Evolutionary conservation across 768 basidiomycete species (phyloP).

Genomic region (Suillus paluster): DNA sequence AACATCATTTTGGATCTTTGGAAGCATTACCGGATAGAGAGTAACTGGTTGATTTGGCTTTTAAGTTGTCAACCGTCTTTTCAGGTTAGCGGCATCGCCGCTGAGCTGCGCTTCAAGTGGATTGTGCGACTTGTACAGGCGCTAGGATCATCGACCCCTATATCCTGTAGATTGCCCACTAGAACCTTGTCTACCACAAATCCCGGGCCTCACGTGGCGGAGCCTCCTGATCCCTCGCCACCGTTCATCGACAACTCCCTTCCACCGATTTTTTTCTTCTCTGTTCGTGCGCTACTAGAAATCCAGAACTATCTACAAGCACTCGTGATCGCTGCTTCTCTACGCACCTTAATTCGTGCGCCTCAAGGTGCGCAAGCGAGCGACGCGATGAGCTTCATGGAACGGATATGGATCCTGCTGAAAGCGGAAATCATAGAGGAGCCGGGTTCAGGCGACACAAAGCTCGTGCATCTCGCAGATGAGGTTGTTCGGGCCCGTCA

Average conservation of each 20-base stretch:
- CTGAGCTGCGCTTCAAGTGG: conserved; percentile 41
- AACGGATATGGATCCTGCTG: conserved; percentile 69
- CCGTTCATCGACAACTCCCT: conserved; percentile 44
- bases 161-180: conserved; percentile 36
- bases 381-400: conserved; percentile 47
- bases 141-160: conserved; percentile 48
- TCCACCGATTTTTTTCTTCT: conserved; percentile 72
- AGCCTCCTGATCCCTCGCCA: conserved; percentile 3
- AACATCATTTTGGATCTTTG: conserved; percentile 56
- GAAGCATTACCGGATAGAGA: conserved; percentile 36
- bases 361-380: conserved; percentile 11
- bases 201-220: not conserved
- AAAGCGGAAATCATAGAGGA: conserved; percentile 53
- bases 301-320: conserved; percentile 76
- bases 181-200: conserved; percentile 17
- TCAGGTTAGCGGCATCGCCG: conserved; percentile 16
- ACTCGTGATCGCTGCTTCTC: conserved; percentile 62
- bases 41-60: conserved; percentile 32
- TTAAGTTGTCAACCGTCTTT: conserved; percentile 9
- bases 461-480: conserved; percentile 71
- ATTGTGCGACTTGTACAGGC: conserved; percentile 51
- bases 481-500: conserved; percentile 66
- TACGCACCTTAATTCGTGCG: conserved; percentile 56
- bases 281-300: conserved; percentile 53
- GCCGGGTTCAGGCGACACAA: conserved; percentile 46